Evolutionary conservation across 2,329 filamentous ascomycete species (phyloP).

Genomic region (Diaporthe vaccinii): DNA sequence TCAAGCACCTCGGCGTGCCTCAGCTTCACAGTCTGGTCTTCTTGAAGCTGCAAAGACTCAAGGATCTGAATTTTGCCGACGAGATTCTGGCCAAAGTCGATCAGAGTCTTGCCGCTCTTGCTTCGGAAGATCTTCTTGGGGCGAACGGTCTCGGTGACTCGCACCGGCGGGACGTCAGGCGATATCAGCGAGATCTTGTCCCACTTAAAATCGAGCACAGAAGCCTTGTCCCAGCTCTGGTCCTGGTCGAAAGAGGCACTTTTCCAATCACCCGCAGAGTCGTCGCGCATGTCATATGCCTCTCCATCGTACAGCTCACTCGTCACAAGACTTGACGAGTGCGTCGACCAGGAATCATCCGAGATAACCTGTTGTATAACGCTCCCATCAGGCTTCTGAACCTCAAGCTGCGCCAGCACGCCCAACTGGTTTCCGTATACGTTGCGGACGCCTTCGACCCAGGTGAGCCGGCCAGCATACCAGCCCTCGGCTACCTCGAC

Average conservation of each 20-base stretch:
- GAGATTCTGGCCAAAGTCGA: slow-evolving; percentile 72
- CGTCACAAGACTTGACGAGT: slow-evolving; percentile 40
- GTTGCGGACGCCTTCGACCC: slow-evolving; percentile 46
- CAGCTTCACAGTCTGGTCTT: slow-evolving; percentile 58
- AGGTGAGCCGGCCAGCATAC: slow-evolving; percentile 60
- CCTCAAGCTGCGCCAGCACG: slow-evolving; percentile 48
- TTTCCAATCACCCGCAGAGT: slow-evolving; percentile 42
- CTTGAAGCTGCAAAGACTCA: slow-evolving; percentile 49
- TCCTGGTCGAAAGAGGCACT: neutral
- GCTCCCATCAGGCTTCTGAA: slow-evolving; percentile 43
- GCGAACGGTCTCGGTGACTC: slow-evolving; percentile 45
- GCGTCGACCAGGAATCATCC: slow-evolving; percentile 48
- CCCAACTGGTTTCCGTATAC: slow-evolving; percentile 50
- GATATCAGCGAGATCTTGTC: slow-evolving; percentile 44
- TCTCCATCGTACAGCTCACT: slow-evolving; percentile 49
- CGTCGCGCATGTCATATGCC: slow-evolving; percentile 48
- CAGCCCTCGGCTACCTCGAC: slow-evolving; percentile 66
- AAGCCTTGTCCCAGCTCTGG: slow-evolving; percentile 10
- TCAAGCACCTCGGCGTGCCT: slow-evolving; percentile 69
- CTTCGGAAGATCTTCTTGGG: slow-evolving; percentile 32
- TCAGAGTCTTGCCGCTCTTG: slow-evolving; percentile 57
- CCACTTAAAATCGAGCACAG: slow-evolving; percentile 42
- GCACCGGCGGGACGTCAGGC: slow-evolving; percentile 51
- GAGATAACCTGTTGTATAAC: slow-evolving; percentile 45
- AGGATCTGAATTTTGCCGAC: slow-evolving; percentile 63